Evolutionary conservation across 352 stramenopile species (phyloP), one percentile per base, ranked within the genome.

Genomic region (Phytophthora cactorum): DNA sequence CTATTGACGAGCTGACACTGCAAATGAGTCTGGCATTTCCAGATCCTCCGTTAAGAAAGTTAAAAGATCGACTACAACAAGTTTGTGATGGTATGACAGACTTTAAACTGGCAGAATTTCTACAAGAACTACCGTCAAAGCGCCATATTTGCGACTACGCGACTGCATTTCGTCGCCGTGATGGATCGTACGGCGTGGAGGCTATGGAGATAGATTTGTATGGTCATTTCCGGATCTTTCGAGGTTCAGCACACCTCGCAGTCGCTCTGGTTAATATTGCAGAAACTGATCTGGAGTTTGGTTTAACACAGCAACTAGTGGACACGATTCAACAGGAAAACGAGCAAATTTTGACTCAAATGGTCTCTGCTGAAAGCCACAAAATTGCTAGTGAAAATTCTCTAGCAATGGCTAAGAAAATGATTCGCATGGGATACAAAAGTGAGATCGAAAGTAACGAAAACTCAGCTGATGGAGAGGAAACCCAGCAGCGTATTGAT

Each of bases 101-200:
- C 11, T 88, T 98, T 27, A 98, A 98, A 63, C 50, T 93, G 54
- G 59, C 66, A 2, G 92, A 98, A 57, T 73, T 98, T 41, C 77
- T 97, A 2, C 78, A 96, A 31, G 93, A 98, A 70, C 63, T 98
- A 4, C 93, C 93, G 1, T 96, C 91, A 0, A 98, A 98, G 63
- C 90, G 88, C 3, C 89, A 98, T 32, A 83, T 98, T 31, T 90
- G 96, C 27, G 76, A 76, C 17, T 98, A 98, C 36, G 70, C 81
- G 0, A 63, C 52, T 4, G 55, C 55, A 4, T 96, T 96, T 54
- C 74, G 81, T 17, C 72, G 72, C 1, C 64, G 66, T 27, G 79
- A 92, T 29, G 78, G 81, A 0, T 79, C 68, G 0, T 92, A 91
- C 45, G 79, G 93, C 31, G 39, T 73, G 2, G 60, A 80, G 5